Evolutionary conservation across 1,284 basidiomycete genomes (phyloP), one percentile per base, ranked within the genome.

Genomic region (Moesziomyces parantarcticus): DNA sequence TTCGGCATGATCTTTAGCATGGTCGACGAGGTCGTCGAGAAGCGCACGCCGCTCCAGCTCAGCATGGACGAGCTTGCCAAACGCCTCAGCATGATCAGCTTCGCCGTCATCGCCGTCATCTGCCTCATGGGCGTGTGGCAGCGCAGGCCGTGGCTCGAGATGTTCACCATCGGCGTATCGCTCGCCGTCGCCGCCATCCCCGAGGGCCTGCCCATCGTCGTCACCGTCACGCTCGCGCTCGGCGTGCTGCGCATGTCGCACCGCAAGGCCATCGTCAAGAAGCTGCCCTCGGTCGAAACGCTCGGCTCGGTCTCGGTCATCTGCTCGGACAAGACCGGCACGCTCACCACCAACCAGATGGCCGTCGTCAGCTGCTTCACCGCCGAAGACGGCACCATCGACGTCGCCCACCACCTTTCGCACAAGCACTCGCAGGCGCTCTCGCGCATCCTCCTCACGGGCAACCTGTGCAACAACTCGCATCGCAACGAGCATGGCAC

Each of bases 161-260:
- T 98, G 96, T 98, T 98, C 81, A 98, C 95, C 11, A 97, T 98
- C 72, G 95, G 95, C 86, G 95, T 97, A 5, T 97, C 94, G 1
- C 89, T 98, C 58, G 95, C 95, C 21, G 95, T 98, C 16, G 96
- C 95, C 55, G 95, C 95, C 39, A 98, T 98, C 68, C 95, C 95
- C 0, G 96, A 98, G 85, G 96, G 96, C 23, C 85, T 99, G 18
- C 96, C 96, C 0, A 97, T 98, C 69, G 96, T 98, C 26, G 97
- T 95, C 0, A 98, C 95, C 0, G 95, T 99, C 18, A 98, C 96
- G 1, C 89, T 99, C 23, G 95, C 95, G 1, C 88, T 98, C 10
- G 95, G 95, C 49, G 96, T 97, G 1, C 85, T 97, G 71, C 87
- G 94, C 22, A 98, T 98, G 95, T 90, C 93, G 3, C 92, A 92